A percentile compares a stretch with the other conserved stretches of the same genome.
phyloP scores from a whole-genome alignment of 2,329 filamentous ascomycete species.

The Fusarium torulosum region DNA sequence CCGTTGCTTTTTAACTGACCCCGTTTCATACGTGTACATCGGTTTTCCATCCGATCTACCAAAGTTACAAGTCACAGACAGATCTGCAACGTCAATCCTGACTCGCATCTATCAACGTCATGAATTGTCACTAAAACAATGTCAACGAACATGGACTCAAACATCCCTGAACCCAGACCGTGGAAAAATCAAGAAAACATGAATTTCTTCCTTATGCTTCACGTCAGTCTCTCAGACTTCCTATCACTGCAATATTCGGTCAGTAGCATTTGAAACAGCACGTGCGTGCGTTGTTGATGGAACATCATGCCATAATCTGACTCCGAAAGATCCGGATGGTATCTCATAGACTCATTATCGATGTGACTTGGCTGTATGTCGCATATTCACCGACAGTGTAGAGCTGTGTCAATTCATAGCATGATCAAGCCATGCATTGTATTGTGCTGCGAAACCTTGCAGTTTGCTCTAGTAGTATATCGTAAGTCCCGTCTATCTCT shows the following conservation, averaged over 20 bases:
- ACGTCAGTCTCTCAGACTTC: not conserved
- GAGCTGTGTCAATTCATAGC: not conserved
- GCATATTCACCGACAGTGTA: not conserved
- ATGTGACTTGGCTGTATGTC: not conserved
- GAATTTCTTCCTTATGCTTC: constrained; percentile 16
- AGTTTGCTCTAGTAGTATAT: constrained; percentile 7
- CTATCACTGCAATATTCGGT: not conserved
- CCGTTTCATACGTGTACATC: not conserved
- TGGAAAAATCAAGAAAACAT: constrained; percentile 25
- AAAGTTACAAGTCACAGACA: constrained; percentile 1
- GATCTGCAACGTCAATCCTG: constrained; percentile 23
- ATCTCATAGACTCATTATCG: not conserved
- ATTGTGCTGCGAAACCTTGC: not conserved
- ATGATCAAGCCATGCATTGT: not conserved
- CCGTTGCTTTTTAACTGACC: not conserved
- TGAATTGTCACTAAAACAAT: constrained; percentile 19
- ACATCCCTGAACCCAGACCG: constrained; percentile 21
- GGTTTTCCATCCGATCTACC: not conserved
- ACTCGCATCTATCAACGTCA: constrained; percentile 28
- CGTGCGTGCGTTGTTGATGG: not conserved
- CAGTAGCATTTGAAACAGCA: not conserved
- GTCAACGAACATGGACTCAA: constrained; percentile 1
- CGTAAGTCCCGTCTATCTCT: constrained; percentile 11
- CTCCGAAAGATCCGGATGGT: constrained; percentile 38
- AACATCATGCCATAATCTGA: constrained; percentile 26